phyloP scores from a whole-genome alignment of 345 rosid species.

The Rhodamnia argentea region DNA sequence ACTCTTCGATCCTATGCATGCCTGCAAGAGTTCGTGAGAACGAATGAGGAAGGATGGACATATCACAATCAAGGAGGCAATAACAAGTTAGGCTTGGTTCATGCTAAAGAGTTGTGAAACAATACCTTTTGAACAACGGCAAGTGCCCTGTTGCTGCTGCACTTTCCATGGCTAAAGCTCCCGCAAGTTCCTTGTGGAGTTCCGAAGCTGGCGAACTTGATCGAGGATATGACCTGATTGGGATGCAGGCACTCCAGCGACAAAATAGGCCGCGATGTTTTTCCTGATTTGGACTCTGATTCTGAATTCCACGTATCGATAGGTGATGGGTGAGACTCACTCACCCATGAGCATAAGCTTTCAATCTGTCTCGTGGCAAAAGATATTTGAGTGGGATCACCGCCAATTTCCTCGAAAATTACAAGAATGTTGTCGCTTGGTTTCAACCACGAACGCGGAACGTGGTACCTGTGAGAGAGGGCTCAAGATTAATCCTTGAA shows the following conservation, averaged over 20 bases:
- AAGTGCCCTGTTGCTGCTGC: slow-evolving; percentile 46
- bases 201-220: slow-evolving; percentile 83
- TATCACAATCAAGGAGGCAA: neutral
- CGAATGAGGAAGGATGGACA: neutral
- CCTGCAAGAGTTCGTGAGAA: slow-evolving; percentile 28
- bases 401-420: slow-evolving; percentile 78
- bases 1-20: slow-evolving; percentile 71
- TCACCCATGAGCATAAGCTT: slow-evolving; percentile 51
- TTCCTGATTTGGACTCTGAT: slow-evolving; percentile 21
- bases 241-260: slow-evolving; percentile 51
- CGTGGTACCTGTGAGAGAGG: slow-evolving; percentile 51
- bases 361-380: slow-evolving; percentile 40
- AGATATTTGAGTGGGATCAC: slow-evolving; percentile 70
- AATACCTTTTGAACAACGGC: slow-evolving; percentile 56
- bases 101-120: neutral
- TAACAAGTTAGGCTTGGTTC: neutral
- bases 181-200: slow-evolving; percentile 78
- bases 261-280: slow-evolving; percentile 27
- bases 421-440: slow-evolving; percentile 67
- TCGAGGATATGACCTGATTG: slow-evolving; percentile 58
- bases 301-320: slow-evolving; percentile 61
- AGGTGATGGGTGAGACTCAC: slow-evolving; percentile 67
- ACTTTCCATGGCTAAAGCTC: slow-evolving; percentile 52
- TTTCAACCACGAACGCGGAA: slow-evolving; percentile 85
- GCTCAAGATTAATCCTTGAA: neutral